phyloP scores from a whole-genome alignment of 116 monocot genomes.

The Posidonia oceanica region DNA sequence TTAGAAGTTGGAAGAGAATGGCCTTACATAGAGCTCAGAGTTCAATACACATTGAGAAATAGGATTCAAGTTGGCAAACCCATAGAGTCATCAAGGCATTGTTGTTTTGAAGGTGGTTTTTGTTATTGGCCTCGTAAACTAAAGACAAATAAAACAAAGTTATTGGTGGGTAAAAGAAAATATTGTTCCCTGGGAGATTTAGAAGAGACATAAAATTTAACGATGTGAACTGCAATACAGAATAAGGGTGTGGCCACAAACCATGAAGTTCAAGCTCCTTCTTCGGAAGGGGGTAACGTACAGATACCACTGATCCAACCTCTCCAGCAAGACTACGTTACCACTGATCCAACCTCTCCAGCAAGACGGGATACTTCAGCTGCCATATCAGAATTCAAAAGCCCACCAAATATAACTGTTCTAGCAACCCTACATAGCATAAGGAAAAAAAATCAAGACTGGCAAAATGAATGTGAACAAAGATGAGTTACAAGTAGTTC shows the following conservation, averaged over 20 bases:
- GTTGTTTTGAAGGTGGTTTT: too few relatives aligned
- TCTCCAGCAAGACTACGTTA: conserved; percentile 54
- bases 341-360: conserved; percentile 58
- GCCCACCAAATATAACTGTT: conserved; percentile 81
- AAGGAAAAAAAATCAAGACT: conserved; percentile 7
- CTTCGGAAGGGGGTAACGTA: conserved; percentile 66
- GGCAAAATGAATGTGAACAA: background rate
- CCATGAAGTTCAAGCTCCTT: conserved; percentile 79
- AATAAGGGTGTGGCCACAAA: conserved; percentile 10
- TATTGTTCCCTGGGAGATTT: background rate
- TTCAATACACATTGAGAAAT: background rate
- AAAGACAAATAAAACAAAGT: background rate
- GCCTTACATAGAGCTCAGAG: too few relatives aligned
- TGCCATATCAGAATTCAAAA: conserved; percentile 64
- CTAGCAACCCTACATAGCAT: conserved; percentile 62
- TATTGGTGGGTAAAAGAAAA: background rate
- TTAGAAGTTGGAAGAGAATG: too few relatives aligned
- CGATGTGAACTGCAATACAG: background rate
- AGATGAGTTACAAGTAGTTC: background rate
- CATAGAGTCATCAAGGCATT: too few relatives aligned
- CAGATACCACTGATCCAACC: conserved; percentile 51
- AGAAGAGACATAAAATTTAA: background rate
- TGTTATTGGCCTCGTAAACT: too few relatives aligned
- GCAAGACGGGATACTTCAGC: conserved; percentile 62
- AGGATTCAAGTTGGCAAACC: background rate